Evolutionary conservation across 2,329 filamentous ascomycete genomes (phyloP).

Genomic region (Fusarium penzigii): DNA sequence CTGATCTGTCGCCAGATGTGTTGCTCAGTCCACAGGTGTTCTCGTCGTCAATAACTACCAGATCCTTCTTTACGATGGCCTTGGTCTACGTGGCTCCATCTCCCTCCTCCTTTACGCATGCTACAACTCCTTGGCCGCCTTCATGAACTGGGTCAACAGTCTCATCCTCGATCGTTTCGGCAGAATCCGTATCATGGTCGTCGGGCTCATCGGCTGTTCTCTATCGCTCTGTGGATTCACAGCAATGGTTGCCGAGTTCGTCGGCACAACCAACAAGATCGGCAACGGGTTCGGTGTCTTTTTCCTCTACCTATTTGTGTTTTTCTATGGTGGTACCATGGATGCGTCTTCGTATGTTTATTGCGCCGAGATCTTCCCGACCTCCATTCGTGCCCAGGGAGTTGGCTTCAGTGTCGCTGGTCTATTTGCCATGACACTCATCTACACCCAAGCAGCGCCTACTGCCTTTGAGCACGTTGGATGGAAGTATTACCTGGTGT

Average conservation of each 20-base stretch:
- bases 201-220: not conserved
- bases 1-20: too few relatives aligned
- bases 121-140: not conserved
- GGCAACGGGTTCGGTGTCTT: conserved; percentile 2
- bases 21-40: conserved; percentile 3
- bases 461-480: conserved; percentile 3
- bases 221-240: not conserved
- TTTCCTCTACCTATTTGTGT: conserved; percentile 3
- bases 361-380: conserved; percentile 16
- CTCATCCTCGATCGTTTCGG: not conserved
- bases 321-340: conserved; percentile 3
- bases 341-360: conserved; percentile 16
- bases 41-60: conserved; percentile 4
- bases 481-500: conserved; percentile 7
- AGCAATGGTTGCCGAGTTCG: not conserved
- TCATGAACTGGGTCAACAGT: not conserved
- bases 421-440: conserved; percentile 5
- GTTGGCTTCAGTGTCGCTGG: conserved; percentile 7
- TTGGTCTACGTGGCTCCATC: not conserved
- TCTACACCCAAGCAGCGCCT: conserved; percentile 6
- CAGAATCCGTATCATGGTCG: not conserved
- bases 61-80: conserved; percentile 1
- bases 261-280: not conserved
- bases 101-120: not conserved
- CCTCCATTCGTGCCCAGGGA: conserved; percentile 10